phyloP scores from a whole-genome alignment of 2,329 filamentous ascomycete species.

The Aspergillus sp. region DNA sequence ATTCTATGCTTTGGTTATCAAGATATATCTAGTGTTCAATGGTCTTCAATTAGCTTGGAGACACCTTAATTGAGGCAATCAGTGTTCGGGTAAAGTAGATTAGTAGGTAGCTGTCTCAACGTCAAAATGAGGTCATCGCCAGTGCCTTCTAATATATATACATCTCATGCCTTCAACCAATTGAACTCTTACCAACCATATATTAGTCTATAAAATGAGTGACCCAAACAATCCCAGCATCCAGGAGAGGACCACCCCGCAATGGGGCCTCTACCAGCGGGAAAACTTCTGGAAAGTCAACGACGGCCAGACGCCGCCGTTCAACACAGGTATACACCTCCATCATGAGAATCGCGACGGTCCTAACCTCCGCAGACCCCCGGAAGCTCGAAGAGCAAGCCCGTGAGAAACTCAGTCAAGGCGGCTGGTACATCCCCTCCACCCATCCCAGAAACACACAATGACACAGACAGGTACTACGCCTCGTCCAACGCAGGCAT shows the following conservation, averaged over 20 bases:
- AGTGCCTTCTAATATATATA: constrained; percentile 1
- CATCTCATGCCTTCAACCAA: neutral
- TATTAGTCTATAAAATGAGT: constrained; percentile 20
- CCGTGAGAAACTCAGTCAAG: constrained; percentile 55
- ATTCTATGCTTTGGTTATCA: neutral
- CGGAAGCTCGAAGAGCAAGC: constrained; percentile 60
- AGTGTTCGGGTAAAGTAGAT: neutral
- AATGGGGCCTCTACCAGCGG: constrained; percentile 56
- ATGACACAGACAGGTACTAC: constrained; percentile 26
- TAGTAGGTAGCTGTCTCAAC: neutral
- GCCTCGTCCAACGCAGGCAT: constrained; percentile 38
- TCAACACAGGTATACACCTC: constrained; percentile 48
- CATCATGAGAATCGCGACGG: neutral
- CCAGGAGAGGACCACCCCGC: constrained; percentile 49
- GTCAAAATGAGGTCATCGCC: neutral
- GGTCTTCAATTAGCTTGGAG: neutral
- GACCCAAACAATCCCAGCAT: constrained; percentile 56
- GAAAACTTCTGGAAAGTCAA: constrained; percentile 57
- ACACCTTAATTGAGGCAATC: neutral
- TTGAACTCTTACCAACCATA: neutral
- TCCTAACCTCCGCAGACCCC: constrained; percentile 39
- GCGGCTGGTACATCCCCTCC: constrained; percentile 48
- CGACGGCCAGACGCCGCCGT: constrained; percentile 48
- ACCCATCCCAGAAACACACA: neutral
- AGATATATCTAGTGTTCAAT: neutral